Evolutionary conservation across 768 basidiomycete genomes (phyloP), one percentile per base, ranked within the genome.

Genomic region (Agaricus sinodeliciosus): DNA sequence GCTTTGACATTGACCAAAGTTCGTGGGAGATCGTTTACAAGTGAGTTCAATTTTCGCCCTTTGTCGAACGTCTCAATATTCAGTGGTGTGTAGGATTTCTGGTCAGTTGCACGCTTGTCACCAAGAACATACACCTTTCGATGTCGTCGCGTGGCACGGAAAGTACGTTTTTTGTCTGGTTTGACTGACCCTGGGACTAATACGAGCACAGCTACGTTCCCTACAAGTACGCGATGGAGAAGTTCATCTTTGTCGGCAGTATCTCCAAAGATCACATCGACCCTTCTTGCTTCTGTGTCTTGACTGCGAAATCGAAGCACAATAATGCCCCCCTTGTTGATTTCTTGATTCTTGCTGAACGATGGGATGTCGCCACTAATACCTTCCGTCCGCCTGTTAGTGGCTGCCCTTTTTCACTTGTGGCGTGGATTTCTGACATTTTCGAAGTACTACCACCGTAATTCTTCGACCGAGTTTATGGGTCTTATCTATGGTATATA

Each of bases 121-220:
- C 37, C 81, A 85, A 56, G 74, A 80, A 41, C 80, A 84, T 63
- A 83, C 84, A 1, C 84, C 84, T 0, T 86, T 85, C 63, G 84
- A 86, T 60, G 83, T 85, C 37, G 84, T 85, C 25, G 82, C 83
- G 1, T 85, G 82, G 82, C 77, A 80, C 46, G 82, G 82, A 65
- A 84, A 81, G 81, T 82, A 62, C 48, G 78, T 67, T 3, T 28
- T 34, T 25, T 16, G 18, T 34, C 31, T 18, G 13, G n/a, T 43
- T 25, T 9, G 8, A 12, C 44, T 16, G 19, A 13, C 18, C 40
- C 13, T 16, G 4, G 8, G 27, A 40, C 45, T 9, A 37, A 37
- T 34, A 15, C 26, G 26, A n/a, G 13, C 54, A 19, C 48, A 82
- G 81, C 65, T 84, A 84, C 60, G 78, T 82, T 6, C 81, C 82